Base-by-base conservation (phyloP, 163 green algal species). In the Botryococcus braunii region DNA sequence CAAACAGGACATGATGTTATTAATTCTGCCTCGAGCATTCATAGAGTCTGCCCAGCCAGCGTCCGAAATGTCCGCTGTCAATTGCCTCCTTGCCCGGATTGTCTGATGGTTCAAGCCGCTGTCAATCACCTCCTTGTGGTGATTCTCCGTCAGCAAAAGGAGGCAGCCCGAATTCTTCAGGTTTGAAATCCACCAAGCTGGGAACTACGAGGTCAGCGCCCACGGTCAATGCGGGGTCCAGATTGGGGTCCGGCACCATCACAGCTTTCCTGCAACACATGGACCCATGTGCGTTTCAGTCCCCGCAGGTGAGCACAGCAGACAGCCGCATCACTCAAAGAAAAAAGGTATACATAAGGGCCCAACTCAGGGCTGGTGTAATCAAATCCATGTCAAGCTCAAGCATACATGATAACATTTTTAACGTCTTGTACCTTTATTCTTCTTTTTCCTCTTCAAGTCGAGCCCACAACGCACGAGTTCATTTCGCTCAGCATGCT, bases 101-200 rank as follows among this genome's bases (percentile, higher is more conserved):
- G n/a, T n/a, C n/a, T n/a, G n/a, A n/a, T n/a, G n/a, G n/a, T n/a
- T n/a, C n/a, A n/a, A n/a, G n/a, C n/a, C n/a, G n/a, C n/a, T n/a
- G n/a, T n/a, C n/a, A n/a, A n/a, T n/a, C n/a, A n/a, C n/a, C n/a
- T n/a, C n/a, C n/a, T n/a, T n/a, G n/a, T n/a, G n/a, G n/a, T n/a
- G n/a, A n/a, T n/a, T n/a, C n/a, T 59, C 62, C 56, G 41, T 8
- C 25, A 62, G 55, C 41, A 78, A 88, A 92, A 0, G 82, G 62
- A 31, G 86, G 88, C 62, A 95, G 69, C 0, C 88, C 88, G 78
- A 80, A 95, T 46, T 75, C 32, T 35, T 72, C 67, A 0, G 86
- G 88, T 0, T 75, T 39, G 58, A 94, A 95, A 0, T 85, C 67
- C 29, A 82, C 66, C 41, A 95, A 70, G 50, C 78, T 87, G 21